phyloP scores from a whole-genome alignment of 768 basidiomycete genomes.

The Daedaleopsis nitida region DNA sequence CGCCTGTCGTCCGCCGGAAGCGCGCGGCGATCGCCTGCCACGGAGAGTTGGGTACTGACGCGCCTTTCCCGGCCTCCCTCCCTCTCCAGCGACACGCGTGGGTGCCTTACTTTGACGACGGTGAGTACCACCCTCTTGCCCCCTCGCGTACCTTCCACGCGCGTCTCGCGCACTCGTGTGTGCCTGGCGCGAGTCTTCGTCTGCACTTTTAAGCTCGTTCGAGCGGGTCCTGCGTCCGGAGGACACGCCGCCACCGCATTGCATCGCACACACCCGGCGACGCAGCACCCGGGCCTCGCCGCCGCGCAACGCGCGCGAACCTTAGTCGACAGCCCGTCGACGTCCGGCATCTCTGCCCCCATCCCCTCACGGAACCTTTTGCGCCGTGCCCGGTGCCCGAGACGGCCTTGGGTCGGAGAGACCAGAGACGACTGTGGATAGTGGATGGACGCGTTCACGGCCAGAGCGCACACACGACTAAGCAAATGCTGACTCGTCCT shows the following conservation, averaged over 20 bases:
- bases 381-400: no score
- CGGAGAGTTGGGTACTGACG: conserved; percentile 2
- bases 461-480: no score
- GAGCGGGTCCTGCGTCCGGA: no score
- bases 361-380: neutral
- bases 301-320: neutral
- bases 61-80: neutral
- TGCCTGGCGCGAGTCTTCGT: conserved; percentile 2
- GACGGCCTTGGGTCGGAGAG: no score
- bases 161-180: conserved; percentile 4
- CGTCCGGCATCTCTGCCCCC: neutral
- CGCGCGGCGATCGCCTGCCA: conserved; percentile 1
- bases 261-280: no score
- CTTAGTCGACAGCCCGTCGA: neutral
- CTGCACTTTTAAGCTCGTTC: no score
- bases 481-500: neutral
- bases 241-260: no score
- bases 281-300: neutral
- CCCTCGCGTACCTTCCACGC: conserved; percentile 4
- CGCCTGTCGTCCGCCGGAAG: conserved; percentile 15
- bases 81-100: conserved; percentile 66
- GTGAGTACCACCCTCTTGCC: conserved; percentile 42
- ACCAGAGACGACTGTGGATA: no score
- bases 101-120: conserved; percentile 87
- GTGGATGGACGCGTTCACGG: no score